A percentile compares a stretch with the other conserved stretches of the same genome.
Conservation (phyloP, 2,329 filamentous ascomycete species). For the Biscogniauxia sp. region DNA sequence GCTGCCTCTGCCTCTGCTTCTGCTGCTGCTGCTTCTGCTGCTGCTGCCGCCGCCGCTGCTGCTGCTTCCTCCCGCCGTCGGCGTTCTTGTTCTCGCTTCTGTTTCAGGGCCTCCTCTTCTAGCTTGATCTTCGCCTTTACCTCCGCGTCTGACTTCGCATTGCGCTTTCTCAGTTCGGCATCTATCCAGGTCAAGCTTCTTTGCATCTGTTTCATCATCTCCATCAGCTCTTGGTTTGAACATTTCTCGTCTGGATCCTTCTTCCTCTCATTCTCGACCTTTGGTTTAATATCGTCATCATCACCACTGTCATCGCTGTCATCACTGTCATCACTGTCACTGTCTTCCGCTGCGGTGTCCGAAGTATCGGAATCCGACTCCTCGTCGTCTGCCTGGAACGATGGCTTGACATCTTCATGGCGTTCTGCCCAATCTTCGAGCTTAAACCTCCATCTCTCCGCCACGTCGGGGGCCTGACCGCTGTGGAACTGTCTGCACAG, state of each 20-base stretch:
- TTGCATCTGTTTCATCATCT: conserved; percentile 3
- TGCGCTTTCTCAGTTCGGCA: conserved; percentile 1
- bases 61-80: not conserved
- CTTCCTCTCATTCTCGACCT: not conserved
- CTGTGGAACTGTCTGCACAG: conserved; percentile 12
- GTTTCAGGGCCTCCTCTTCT: not conserved
- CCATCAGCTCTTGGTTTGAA: conserved; percentile 3
- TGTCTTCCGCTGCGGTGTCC: not conserved
- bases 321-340: not conserved
- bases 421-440: conserved; percentile 4
- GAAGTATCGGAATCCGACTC: not conserved
- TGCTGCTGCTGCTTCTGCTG: not conserved
- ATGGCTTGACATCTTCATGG: not conserved
- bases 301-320: not conserved
- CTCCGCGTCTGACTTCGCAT: not conserved
- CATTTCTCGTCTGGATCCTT: not conserved
- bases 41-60: not conserved
- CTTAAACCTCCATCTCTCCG: conserved; percentile 8
- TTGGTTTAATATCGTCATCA: not conserved
- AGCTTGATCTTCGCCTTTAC: not conserved
- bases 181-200: conserved; percentile 1
- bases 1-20: not conserved
- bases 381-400: not conserved
- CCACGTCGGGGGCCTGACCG: not conserved
- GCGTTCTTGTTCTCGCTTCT: not conserved